Evolutionary conservation across 257 asterid species (phyloP), one percentile per base, ranked within the genome.

Genomic region (Salvia miltiorrhiza): DNA sequence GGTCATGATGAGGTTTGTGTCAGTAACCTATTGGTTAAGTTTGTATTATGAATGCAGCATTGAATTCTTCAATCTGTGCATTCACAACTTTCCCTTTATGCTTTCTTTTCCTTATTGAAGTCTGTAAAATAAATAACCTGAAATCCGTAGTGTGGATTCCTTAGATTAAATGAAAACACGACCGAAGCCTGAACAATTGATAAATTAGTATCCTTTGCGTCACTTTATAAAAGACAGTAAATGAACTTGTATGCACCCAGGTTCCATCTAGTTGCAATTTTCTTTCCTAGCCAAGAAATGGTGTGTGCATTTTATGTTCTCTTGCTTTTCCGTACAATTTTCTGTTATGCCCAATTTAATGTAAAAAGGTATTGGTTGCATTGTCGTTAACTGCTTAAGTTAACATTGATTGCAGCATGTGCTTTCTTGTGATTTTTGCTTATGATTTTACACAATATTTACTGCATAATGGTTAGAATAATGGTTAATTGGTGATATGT

Each of bases 1-100:
- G 96, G 97, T 69, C 99, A 93, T 43, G 97, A 90, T 44, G 99
- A 93, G 99, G 99, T 93, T 81, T 78, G 85, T 69, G 77, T 76
- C 67, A 47, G 63, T 71, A 69, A 40, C 12, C 67, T 54, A 63
- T 35, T 69, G 61, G 53, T 68, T 55, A 62, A 56, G 56, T 72
- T 64, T 66, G 50, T 68, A 68, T 57, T 14, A 30, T 43, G 66
- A 30, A 70, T 37, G 33, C 28, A 44, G 74, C 66, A 71, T 63
- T 57, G 55, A 63, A 24, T 63, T 73, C 30, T 67, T 17, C 10
- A 21, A 26, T 74, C 65, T 70, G 64, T 32, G 40, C 48, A 57
- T 28, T 48, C 56, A 37, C 61, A 60, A 19, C 13, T 19, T 43
- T 14, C 45, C 59, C 35, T 55, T 69, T 43, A 30, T 2, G 30